phyloP scores from a whole-genome alignment of 2,329 filamentous ascomycete genomes.

The Aspergillus pseudotamarii region DNA sequence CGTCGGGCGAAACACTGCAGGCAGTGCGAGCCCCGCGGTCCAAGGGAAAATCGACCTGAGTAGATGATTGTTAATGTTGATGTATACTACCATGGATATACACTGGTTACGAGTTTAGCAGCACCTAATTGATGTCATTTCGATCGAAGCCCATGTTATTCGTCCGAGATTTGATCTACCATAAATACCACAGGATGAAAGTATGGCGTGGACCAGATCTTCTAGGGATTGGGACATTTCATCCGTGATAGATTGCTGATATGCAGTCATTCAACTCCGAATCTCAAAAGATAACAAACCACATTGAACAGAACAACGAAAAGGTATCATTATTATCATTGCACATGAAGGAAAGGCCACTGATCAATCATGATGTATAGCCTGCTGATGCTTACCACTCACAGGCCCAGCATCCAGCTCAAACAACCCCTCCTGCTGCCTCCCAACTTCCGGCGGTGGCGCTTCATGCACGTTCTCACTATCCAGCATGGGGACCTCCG shows the following conservation, averaged over 20 bases:
- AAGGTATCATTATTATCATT: constrained; percentile 8
- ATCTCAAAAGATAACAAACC: background rate
- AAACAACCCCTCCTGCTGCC: constrained; percentile 13
- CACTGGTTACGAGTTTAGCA: constrained; percentile 3
- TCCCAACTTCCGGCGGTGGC: constrained; percentile 8
- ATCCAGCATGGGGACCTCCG: constrained; percentile 27
- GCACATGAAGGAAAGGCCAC: background rate
- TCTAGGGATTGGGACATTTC: background rate
- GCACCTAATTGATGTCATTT: constrained; percentile 4
- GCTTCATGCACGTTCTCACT: constrained; percentile 27
- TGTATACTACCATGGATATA: constrained; percentile 13
- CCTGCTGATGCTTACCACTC: constrained; percentile 20
- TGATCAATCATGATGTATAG: constrained; percentile 18
- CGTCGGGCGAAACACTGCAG: constrained; percentile 32
- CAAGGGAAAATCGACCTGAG: constrained; percentile 10
- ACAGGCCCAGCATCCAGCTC: constrained; percentile 26
- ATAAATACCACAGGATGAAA: background rate
- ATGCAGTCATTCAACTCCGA: background rate
- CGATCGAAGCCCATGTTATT: background rate
- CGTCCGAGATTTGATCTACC: background rate
- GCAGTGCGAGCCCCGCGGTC: constrained; percentile 20
- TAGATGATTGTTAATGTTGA: constrained; percentile 10
- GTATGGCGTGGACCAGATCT: background rate
- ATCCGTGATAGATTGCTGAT: background rate
- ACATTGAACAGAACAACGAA: background rate